Conservation (phyloP, 164 flowering plant species). For the Piper longum region DNA sequence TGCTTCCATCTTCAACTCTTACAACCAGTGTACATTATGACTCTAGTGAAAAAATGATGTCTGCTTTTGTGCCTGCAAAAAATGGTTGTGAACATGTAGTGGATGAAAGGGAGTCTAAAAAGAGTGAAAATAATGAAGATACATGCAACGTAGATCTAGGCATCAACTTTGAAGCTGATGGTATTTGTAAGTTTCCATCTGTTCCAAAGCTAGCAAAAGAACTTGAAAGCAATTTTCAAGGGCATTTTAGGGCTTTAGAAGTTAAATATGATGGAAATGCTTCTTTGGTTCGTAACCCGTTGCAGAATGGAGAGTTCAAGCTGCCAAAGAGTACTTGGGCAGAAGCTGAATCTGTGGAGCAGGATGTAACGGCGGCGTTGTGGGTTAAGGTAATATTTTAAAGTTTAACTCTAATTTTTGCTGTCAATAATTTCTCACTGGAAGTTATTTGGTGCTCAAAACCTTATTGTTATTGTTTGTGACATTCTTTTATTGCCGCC, state of each 20-base stretch:
- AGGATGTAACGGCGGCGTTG: slow-evolving; percentile 54
- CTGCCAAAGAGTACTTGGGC: slow-evolving; percentile 16
- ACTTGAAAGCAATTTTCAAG: not conserved
- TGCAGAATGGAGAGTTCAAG: slow-evolving; percentile 31
- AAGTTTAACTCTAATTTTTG: not conserved
- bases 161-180: slow-evolving; percentile 17
- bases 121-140: slow-evolving; percentile 18
- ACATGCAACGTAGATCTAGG: slow-evolving; percentile 13
- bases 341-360: slow-evolving; percentile 37
- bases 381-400: slow-evolving; percentile 73
- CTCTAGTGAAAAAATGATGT: slow-evolving; percentile 11
- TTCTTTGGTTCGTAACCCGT: not conserved
- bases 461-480: not conserved
- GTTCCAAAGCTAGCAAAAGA: slow-evolving; percentile 22
- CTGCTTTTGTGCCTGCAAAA: slow-evolving; percentile 10
- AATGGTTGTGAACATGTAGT: slow-evolving; percentile 10
- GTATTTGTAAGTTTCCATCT: slow-evolving; percentile 18
- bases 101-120: slow-evolving; percentile 14
- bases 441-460: not conserved
- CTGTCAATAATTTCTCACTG: not conserved
- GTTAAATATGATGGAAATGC: slow-evolving; percentile 14
- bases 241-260: slow-evolving; percentile 14
- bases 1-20: not conserved
- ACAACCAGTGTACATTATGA: slow-evolving; percentile 2
- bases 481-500: slow-evolving; percentile 14